Conservation (phyloP, 176 grass and related monocot species). For the Stipa capillata region DNA sequence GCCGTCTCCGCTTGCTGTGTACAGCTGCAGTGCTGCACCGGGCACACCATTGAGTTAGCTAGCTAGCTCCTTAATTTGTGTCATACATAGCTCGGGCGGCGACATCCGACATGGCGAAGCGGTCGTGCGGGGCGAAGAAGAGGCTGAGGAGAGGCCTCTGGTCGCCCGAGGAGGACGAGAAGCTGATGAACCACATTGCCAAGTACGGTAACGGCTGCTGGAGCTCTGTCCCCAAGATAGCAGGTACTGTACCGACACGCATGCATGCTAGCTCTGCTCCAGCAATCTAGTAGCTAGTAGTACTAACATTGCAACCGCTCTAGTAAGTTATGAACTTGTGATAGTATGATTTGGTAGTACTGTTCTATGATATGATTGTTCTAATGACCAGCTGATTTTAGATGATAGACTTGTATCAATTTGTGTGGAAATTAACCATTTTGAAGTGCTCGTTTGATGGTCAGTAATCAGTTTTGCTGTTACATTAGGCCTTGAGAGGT, state of each 20-base stretch:
- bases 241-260: constrained; percentile 38
- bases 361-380: not conserved
- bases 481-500: constrained; percentile 59
- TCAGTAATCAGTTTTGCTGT: constrained; percentile 8
- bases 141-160: constrained; percentile 68
- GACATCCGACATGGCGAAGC: constrained; percentile 55
- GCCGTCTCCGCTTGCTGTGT: not conserved
- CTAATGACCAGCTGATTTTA: too few species aligned
- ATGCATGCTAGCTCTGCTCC: not conserved
- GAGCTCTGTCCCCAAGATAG: constrained; percentile 63
- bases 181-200: constrained; percentile 66
- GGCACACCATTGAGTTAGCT: not conserved
- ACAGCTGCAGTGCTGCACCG: not conserved
- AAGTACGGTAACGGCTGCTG: constrained; percentile 67
- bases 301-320: not conserved
- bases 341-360: not conserved
- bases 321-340: not conserved
- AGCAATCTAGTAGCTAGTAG: not conserved
- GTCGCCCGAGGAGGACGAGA: constrained; percentile 79
- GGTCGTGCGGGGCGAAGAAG: constrained; percentile 33
- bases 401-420: too few species aligned
- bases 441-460: not conserved
- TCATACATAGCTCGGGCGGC: not conserved
- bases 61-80: not conserved
- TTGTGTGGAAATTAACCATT: not conserved